phyloP scores from a whole-genome alignment of 2,329 filamentous ascomycete genomes.

The Hypoxylon sp. region DNA sequence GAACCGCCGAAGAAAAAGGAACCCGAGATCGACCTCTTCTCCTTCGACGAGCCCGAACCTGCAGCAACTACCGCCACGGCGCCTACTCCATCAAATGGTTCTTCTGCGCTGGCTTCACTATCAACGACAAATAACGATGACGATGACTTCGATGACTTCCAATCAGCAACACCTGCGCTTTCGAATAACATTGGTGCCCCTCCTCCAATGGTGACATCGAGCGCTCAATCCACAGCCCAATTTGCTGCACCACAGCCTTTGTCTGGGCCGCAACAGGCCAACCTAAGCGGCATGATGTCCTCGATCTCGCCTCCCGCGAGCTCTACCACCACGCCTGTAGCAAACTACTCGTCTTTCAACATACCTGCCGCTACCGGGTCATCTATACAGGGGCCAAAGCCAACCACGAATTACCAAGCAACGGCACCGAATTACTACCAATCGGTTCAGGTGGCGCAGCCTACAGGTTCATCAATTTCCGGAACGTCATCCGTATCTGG shows the following conservation, averaged over 20 bases:
- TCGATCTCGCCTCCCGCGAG: constrained; percentile 82
- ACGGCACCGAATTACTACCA: constrained; percentile 95
- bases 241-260: constrained; percentile 87
- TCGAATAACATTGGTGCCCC: constrained; percentile 59
- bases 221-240: constrained; percentile 70
- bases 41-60: constrained; percentile 82
- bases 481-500: constrained; percentile 43
- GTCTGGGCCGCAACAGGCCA: constrained; percentile 83
- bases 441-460: constrained; percentile 69
- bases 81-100: constrained; percentile 59
- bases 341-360: constrained; percentile 74
- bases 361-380: constrained; percentile 59
- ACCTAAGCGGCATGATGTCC: constrained; percentile 84
- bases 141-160: constrained; percentile 98
- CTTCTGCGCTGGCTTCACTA: constrained; percentile 62
- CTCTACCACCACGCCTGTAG: constrained; percentile 65
- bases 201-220: constrained; percentile 63
- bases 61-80: constrained; percentile 59
- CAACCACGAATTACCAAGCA: constrained; percentile 76
- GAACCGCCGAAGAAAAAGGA: constrained; percentile 83
- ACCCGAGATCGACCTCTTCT: constrained; percentile 92
- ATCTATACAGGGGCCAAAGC: constrained; percentile 61
- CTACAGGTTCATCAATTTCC: constrained; percentile 49
- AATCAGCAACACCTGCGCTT: constrained; percentile 78
- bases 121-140: constrained; percentile 70